Percentiles rank a stretch among this genome's conserved stretches.
Evolutionary conservation across 2,329 filamentous ascomycete genomes (phyloP).

Genomic region (Parafenestella ontariensis): DNA sequence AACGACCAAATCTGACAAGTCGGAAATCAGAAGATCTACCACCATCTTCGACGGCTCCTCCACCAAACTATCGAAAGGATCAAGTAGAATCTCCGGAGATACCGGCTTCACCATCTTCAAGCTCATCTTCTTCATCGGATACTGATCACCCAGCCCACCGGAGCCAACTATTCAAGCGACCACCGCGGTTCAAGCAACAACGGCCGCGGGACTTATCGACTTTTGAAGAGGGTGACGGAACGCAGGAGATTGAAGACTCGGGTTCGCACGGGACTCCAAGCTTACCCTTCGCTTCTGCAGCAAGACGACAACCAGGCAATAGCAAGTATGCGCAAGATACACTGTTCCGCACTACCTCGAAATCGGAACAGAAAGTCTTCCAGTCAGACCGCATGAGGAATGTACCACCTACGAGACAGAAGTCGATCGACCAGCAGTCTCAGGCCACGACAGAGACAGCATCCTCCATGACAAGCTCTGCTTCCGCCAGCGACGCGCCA

Average conservation of each 20-base stretch:
- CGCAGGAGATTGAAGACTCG: conserved; percentile 58
- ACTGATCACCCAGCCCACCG: conserved; percentile 48
- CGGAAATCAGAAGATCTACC: conserved; percentile 22
- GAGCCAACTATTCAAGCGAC: conserved; percentile 55
- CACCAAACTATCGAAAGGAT: conserved; percentile 15
- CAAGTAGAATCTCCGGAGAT: conserved; percentile 29
- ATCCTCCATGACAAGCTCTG: conserved; percentile 63
- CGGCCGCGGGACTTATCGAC: conserved; percentile 34
- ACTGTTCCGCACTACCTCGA: conserved; percentile 4
- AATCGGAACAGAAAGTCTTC: conserved; percentile 16
- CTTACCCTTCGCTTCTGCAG: conserved; percentile 53
- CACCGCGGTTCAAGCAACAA: conserved; percentile 46
- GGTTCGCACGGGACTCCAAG: conserved; percentile 57
- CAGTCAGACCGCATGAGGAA: conserved; percentile 9
- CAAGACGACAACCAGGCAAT: conserved; percentile 5
- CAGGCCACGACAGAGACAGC: conserved; percentile 31
- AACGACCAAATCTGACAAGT: conserved; percentile 28
- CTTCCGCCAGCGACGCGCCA: conserved; percentile 40
- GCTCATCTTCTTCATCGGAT: conserved; percentile 45
- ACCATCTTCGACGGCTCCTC: conserved; percentile 7
- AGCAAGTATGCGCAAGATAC: conserved; percentile 18
- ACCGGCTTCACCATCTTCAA: conserved; percentile 36
- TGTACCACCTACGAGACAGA: conserved; percentile 12
- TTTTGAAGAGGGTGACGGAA: conserved; percentile 39
- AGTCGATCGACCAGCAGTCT: conserved; percentile 27